Conservation (phyloP, 2,329 filamentous ascomycete genomes). For the Paradendryphiella salina region DNA sequence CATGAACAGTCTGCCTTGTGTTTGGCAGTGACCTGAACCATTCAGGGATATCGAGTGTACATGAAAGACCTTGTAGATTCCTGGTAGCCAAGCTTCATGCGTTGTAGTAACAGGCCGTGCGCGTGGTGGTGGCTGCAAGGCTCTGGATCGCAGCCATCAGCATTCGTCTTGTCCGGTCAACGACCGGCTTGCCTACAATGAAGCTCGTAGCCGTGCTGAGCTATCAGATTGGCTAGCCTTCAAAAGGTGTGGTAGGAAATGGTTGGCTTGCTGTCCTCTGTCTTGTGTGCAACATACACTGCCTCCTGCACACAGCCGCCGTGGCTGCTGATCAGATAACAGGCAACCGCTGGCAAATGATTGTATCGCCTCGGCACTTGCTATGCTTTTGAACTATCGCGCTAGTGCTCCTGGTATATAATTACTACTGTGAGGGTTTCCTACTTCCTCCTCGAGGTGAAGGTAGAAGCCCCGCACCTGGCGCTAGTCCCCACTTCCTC, state of each 20-base stretch:
- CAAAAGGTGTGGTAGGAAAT: not conserved
- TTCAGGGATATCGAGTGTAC: not conserved
- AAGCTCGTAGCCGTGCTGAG: not conserved
- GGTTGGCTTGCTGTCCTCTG: not conserved
- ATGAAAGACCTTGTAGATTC: not conserved
- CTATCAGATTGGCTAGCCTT: not conserved
- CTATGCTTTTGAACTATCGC: not conserved
- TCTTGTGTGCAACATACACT: not conserved
- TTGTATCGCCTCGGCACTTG: not conserved
- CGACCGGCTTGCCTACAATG: not conserved
- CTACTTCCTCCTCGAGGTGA: slow-evolving; percentile 2
- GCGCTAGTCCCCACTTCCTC: slow-evolving; percentile 12
- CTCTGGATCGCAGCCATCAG: not conserved
- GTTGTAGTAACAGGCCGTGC: not conserved
- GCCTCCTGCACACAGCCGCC: not conserved
- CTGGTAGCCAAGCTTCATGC: not conserved
- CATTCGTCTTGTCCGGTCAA: not conserved
- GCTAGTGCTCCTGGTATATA: not conserved
- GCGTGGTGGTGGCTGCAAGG: not conserved
- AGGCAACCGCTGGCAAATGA: not conserved
- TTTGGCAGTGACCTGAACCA: too few relatives aligned
- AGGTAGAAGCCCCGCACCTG: slow-evolving; percentile 11
- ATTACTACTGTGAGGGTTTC: not conserved
- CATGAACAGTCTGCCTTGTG: too few relatives aligned
- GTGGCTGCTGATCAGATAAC: not conserved